Evolutionary conservation across 768 basidiomycete genomes (phyloP).

Genomic region (Termitomyces sp.): DNA sequence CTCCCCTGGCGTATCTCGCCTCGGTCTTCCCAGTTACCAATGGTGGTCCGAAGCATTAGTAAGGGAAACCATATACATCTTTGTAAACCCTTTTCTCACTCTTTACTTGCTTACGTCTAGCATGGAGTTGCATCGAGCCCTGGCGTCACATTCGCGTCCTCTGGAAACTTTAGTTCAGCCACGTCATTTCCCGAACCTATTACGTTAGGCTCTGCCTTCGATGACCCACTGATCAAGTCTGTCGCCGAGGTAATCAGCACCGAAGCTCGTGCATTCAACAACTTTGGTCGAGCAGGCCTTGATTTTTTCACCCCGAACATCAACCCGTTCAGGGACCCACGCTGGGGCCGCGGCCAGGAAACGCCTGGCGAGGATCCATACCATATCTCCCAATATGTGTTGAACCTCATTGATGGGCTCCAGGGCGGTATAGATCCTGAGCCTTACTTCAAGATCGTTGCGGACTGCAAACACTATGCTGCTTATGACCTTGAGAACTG

Average conservation of each 20-base stretch:
- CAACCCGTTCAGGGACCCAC: constrained; percentile 58
- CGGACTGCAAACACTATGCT: constrained; percentile 61
- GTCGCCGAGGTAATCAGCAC: constrained; percentile 51
- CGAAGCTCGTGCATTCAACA: constrained; percentile 58
- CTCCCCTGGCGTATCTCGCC: constrained; percentile 48
- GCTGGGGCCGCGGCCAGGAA: constrained; percentile 62
- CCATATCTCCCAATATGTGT: constrained; percentile 50
- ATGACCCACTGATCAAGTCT: constrained; percentile 46
- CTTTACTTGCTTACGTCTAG: constrained; percentile 18
- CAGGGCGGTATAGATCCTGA: constrained; percentile 56
- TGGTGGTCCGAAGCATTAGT: constrained; percentile 65
- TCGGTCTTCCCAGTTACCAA: constrained; percentile 54
- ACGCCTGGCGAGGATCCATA: constrained; percentile 61
- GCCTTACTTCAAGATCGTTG: constrained; percentile 47
- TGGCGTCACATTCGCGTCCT: constrained; percentile 45
- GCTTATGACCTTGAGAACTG: constrained; percentile 59
- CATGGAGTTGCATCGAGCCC: constrained; percentile 55
- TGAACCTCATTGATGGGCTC: constrained; percentile 48
- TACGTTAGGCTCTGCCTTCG: constrained; percentile 50
- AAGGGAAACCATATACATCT: not conserved
- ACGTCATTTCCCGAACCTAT: constrained; percentile 61
- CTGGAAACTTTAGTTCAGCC: constrained; percentile 53
- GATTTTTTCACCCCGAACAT: constrained; percentile 59
- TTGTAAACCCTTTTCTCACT: not conserved
- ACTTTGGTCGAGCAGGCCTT: constrained; percentile 46